Evolutionary conservation across 495 filamentous ascomycete species (phyloP).

Genomic region (Entonaema liquescens): DNA sequence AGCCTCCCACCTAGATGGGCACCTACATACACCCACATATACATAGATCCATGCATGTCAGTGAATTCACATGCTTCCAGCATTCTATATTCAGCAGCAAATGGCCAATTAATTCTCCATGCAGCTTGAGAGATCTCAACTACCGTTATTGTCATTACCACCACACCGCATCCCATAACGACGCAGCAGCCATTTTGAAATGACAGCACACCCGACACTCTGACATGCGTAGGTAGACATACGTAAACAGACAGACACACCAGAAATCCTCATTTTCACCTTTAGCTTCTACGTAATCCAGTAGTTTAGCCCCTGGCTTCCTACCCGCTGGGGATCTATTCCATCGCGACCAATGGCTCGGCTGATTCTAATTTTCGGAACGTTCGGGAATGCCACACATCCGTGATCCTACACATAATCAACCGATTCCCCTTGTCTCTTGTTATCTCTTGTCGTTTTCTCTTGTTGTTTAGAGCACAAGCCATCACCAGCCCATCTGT

Average conservation of each 20-base stretch:
- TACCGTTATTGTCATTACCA: constrained; percentile 33
- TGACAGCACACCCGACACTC: constrained; percentile 33
- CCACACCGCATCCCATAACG: constrained; percentile 5
- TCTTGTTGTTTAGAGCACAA: background rate
- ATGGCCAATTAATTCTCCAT: constrained; percentile 21
- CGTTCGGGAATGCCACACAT: constrained; percentile 31
- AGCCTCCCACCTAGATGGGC: constrained; percentile 10
- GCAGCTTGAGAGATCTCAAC: constrained; percentile 30
- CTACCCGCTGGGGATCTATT: constrained; percentile 21
- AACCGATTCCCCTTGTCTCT: background rate
- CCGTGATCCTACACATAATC: constrained; percentile 12
- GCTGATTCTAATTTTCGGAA: constrained; percentile 30
- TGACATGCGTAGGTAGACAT: constrained; percentile 30
- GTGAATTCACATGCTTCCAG: constrained; percentile 36
- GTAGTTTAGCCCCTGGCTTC: constrained; percentile 17
- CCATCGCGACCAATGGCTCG: constrained; percentile 28
- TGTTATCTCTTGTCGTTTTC: background rate
- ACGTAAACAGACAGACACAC: constrained; percentile 11
- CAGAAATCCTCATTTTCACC: constrained; percentile 22
- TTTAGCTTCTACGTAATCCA: constrained; percentile 27
- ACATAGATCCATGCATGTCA: constrained; percentile 31
- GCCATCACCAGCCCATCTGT: constrained; percentile 4
- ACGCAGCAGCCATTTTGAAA: constrained; percentile 15
- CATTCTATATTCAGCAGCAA: constrained; percentile 30
- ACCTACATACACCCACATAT: constrained; percentile 13